phyloP scores from a whole-genome alignment of 2,329 filamentous ascomycete species.

The Alternaria sp. region DNA sequence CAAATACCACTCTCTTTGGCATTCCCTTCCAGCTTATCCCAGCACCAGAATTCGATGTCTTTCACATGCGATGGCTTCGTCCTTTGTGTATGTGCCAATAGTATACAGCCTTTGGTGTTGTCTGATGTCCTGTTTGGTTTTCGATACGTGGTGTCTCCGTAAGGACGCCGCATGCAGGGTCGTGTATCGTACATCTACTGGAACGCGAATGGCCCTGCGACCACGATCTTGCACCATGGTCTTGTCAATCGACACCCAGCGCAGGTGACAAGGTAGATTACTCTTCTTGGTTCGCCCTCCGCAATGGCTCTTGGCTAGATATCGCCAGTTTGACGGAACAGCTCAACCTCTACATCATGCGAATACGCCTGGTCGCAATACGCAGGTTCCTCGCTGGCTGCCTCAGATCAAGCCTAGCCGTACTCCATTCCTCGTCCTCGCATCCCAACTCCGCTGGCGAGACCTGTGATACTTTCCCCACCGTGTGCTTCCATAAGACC shows the following conservation, averaged over 20 bases:
- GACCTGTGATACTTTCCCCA: background rate
- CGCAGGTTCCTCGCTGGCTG: background rate
- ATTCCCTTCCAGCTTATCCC: background rate
- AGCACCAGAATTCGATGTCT: background rate
- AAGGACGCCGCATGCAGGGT: too few species aligned
- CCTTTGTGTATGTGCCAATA: background rate
- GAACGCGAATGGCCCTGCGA: too few species aligned
- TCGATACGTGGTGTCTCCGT: too few species aligned
- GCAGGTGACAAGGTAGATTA: too few species aligned
- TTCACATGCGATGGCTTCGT: background rate
- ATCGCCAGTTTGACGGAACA: background rate
- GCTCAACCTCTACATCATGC: background rate
- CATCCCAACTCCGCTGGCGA: background rate
- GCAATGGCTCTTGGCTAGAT: background rate
- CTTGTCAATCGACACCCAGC: too few species aligned
- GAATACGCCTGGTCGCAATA: background rate
- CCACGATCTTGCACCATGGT: too few species aligned
- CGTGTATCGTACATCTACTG: too few species aligned
- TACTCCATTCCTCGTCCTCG: background rate
- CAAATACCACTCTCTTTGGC: background rate
- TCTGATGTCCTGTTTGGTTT: too few species aligned
- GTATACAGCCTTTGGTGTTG: background rate
- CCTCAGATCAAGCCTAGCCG: background rate
- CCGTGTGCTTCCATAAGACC: too few species aligned
- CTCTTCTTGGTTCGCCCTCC: background rate